phyloP scores from a whole-genome alignment of 768 basidiomycete species.

The Xerocomus spinulosus region DNA sequence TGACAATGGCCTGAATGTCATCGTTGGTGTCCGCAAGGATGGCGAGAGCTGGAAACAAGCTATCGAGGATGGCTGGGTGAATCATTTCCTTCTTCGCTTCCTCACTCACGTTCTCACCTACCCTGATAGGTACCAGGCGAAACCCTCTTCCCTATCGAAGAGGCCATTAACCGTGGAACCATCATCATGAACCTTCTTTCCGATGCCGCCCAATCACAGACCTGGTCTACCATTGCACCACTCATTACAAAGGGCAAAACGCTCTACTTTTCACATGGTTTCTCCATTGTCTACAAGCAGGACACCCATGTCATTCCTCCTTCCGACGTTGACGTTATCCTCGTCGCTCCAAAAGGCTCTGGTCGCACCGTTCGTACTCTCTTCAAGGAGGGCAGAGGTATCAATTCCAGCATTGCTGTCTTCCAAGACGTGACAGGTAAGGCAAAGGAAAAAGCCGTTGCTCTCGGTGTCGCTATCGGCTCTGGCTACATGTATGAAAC shows the following conservation, averaged over 20 bases:
- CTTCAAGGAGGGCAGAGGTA: conserved; percentile 99
- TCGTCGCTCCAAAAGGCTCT: conserved; percentile 98
- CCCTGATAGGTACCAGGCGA: conserved; percentile 77
- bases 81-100: conserved; percentile 19
- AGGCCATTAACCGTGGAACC: conserved; percentile 91
- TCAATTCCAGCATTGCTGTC: conserved; percentile 92
- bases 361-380: conserved; percentile 98
- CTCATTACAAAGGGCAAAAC: conserved; percentile 99
- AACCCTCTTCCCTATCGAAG: conserved; percentile 97
- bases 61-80: conserved; percentile 90
- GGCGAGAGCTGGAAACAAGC: conserved; percentile 98
- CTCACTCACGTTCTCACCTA: not conserved
- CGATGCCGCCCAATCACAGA: conserved; percentile 97
- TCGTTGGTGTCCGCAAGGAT: conserved; percentile 95
- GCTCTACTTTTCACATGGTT: conserved; percentile 99
- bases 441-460: conserved; percentile 95
- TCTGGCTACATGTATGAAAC: conserved; percentile 99
- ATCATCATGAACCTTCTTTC: conserved; percentile 99
- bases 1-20: conserved; percentile 97
- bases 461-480: conserved; percentile 90
- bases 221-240: conserved; percentile 85
- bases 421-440: conserved; percentile 98
- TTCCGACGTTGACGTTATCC: conserved; percentile 93
- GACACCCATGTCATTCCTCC: conserved; percentile 94
- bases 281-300: conserved; percentile 97